A percentile compares a stretch with the other conserved stretches of the same genome.
Evolutionary conservation across 2,329 filamentous ascomycete species (phyloP).

Genomic region (Aspergillus sojae): DNA sequence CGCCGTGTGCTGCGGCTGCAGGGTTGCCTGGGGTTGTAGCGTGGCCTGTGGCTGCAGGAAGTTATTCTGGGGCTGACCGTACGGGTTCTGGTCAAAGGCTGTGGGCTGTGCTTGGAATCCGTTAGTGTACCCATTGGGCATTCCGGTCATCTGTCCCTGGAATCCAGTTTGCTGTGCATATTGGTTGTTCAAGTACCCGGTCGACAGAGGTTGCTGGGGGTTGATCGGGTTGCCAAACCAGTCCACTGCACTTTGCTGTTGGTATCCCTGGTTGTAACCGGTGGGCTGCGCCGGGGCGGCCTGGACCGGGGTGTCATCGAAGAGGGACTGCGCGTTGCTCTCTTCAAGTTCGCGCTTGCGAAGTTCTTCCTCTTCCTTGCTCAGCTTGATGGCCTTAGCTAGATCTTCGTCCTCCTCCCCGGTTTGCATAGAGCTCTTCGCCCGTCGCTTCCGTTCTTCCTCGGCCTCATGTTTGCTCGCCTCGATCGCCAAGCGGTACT

Average conservation of each 20-base stretch:
- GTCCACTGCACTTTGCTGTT: conserved; percentile 94
- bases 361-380: conserved; percentile 85
- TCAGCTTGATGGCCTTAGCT: conserved; percentile 91
- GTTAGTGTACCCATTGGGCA: conserved; percentile 69
- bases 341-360: conserved; percentile 85
- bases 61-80: conserved; percentile 42
- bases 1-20: conserved; percentile 62
- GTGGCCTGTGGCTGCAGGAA: conserved; percentile 55
- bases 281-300: conserved; percentile 74
- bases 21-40: conserved; percentile 57
- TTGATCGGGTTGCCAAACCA: conserved; percentile 97
- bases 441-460: conserved; percentile 78
- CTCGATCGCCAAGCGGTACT: conserved; percentile 88
- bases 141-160: conserved; percentile 62
- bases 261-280: conserved; percentile 94
- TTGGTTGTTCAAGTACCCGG: conserved; percentile 67
- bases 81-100: conserved; percentile 64
- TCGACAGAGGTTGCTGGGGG: conserved; percentile 69
- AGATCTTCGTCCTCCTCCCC: conserved; percentile 88
- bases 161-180: conserved; percentile 80
- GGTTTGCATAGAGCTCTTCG: conserved; percentile 54
- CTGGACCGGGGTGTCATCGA: conserved; percentile 73
- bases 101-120: conserved; percentile 71
- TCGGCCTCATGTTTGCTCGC: conserved; percentile 95
- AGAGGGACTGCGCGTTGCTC: conserved; percentile 81